Evolutionary conservation across 306 rosid genomes (phyloP).

Genomic region (Vigna hirtella): DNA sequence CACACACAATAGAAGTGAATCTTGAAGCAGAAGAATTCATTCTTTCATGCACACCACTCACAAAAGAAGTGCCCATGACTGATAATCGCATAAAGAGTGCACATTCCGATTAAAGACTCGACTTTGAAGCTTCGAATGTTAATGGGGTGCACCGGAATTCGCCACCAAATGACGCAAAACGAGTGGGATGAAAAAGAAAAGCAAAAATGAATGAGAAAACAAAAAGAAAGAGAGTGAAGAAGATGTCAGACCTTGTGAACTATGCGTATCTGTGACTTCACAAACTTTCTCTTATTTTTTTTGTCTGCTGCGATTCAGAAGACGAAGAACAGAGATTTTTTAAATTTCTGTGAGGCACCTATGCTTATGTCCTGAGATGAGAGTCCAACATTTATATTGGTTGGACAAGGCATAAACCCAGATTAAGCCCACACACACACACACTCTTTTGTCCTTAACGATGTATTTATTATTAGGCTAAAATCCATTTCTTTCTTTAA

Average conservation of each 20-base stretch:
- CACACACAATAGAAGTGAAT: slow-evolving; percentile 10
- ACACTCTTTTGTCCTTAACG: no score
- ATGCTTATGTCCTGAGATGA: neutral
- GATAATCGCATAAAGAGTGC: slow-evolving; percentile 28
- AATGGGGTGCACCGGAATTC: slow-evolving; percentile 20
- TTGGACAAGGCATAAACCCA: slow-evolving; percentile 19
- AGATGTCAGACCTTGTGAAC: slow-evolving; percentile 11
- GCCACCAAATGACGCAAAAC: neutral
- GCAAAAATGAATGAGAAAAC: neutral
- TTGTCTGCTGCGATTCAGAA: neutral
- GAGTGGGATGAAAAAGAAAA: neutral
- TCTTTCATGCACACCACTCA: neutral
- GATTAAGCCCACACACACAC: slow-evolving; percentile 7
- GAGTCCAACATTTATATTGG: neutral
- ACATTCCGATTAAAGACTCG: slow-evolving; percentile 25
- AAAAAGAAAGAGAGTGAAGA: slow-evolving; percentile 6
- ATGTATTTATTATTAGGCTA: no score
- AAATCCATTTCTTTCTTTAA: no score
- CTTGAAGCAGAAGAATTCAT: neutral
- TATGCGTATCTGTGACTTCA: neutral
- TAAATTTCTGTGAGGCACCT: slow-evolving; percentile 14
- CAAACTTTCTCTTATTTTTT: no score
- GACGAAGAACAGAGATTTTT: slow-evolving; percentile 13
- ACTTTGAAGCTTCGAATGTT: neutral
- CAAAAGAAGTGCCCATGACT: slow-evolving; percentile 30